A percentile compares a stretch with the other conserved stretches of the same genome.
Conservation (phyloP, 2,329 filamentous ascomycete species). For the Neophaeococcomyces mojaviensis region DNA sequence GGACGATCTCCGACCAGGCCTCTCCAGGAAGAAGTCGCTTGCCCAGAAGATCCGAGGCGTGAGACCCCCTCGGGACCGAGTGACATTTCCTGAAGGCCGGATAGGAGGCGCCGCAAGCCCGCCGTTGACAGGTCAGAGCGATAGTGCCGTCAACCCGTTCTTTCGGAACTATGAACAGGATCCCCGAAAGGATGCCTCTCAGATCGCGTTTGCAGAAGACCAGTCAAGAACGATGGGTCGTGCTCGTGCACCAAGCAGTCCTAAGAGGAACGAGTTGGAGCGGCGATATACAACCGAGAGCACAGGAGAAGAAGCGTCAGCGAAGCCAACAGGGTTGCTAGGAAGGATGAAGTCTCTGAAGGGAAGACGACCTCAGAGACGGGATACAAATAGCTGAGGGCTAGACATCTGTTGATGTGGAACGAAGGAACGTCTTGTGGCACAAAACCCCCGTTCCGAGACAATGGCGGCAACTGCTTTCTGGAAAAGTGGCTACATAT, state of each 20-base stretch:
- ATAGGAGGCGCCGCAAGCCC: conserved; percentile 10
- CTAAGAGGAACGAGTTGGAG: conserved; percentile 40
- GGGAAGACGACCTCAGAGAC: conserved; percentile 26
- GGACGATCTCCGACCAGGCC: conserved; percentile 42
- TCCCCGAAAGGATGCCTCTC: conserved; percentile 56
- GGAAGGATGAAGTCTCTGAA: conserved; percentile 25
- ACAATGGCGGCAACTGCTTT: conserved; percentile 3
- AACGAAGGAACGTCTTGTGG: too few relatives aligned
- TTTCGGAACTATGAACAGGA: conserved; percentile 69
- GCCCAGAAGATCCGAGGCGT: conserved; percentile 77
- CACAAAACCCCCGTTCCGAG: neutral
- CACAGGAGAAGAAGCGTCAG: conserved; percentile 38
- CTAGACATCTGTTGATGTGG: neutral
- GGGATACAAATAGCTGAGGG: conserved; percentile 5
- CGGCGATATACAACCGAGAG: conserved; percentile 59
- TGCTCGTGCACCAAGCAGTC: conserved; percentile 50
- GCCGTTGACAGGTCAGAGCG: conserved; percentile 28
- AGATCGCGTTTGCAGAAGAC: conserved; percentile 47
- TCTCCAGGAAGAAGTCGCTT: conserved; percentile 88
- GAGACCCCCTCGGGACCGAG: conserved; percentile 55
- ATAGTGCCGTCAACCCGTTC: conserved; percentile 64
- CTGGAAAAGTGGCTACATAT: conserved; percentile 8
- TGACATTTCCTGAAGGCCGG: conserved; percentile 47
- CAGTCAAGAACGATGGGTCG: conserved; percentile 28
- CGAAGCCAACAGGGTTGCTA: conserved; percentile 16